Conservation (phyloP, 2,329 filamentous ascomycete species). For the Talaromyces verruculosus region DNA sequence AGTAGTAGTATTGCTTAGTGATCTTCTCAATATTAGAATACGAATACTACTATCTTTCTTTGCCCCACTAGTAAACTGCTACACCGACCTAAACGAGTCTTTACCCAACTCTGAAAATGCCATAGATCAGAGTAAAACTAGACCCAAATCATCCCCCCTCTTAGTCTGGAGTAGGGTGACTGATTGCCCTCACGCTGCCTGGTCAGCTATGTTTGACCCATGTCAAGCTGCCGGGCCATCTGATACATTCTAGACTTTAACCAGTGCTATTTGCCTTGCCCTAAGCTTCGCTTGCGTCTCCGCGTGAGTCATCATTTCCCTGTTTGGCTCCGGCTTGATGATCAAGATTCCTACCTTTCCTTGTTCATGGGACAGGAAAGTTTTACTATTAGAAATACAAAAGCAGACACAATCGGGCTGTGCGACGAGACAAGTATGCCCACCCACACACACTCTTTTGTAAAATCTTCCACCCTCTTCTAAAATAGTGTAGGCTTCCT, state of each 20-base stretch:
- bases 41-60: not conserved
- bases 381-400: constrained; percentile 13
- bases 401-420: constrained; percentile 21
- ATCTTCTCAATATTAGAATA: not conserved
- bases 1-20: not conserved
- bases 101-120: not conserved
- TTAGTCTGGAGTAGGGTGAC: not conserved
- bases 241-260: constrained; percentile 24
- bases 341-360: constrained; percentile 20
- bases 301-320: constrained; percentile 25
- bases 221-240: constrained; percentile 21
- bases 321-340: constrained; percentile 25
- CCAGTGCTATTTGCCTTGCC: constrained; percentile 8
- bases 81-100: not conserved
- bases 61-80: not conserved
- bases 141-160: constrained; percentile 22
- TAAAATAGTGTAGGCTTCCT: constrained; percentile 29
- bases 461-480: constrained; percentile 5
- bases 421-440: constrained; percentile 23
- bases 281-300: constrained; percentile 15
- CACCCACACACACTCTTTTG: constrained; percentile 26
- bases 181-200: constrained; percentile 21
- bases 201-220: constrained; percentile 22
- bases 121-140: constrained; percentile 4
- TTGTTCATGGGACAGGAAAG: constrained; percentile 21